Evolutionary conservation across 805 yeast genomes (phyloP).

Genomic region (Lachancea sp.): DNA sequence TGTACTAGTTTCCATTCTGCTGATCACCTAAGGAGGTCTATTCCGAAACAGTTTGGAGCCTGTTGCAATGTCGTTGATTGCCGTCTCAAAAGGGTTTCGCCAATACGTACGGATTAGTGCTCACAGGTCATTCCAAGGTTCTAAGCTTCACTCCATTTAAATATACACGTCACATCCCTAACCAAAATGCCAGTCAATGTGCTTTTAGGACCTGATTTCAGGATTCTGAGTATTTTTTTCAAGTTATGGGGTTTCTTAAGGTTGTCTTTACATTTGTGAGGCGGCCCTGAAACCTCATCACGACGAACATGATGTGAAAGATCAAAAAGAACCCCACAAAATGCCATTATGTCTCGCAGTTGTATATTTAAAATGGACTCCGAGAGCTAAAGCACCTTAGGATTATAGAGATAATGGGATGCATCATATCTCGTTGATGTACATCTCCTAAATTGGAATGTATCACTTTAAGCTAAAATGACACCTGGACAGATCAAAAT

Average conservation of each 20-base stretch:
- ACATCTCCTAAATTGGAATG: background rate
- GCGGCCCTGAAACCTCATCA: constrained; percentile 3
- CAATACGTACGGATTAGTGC: background rate
- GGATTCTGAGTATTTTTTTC: background rate
- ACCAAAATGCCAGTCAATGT: too few relatives aligned
- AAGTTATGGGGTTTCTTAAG: background rate
- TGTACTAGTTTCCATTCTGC: constrained; percentile 12
- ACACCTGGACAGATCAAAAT: too few relatives aligned
- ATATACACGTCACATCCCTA: too few relatives aligned
- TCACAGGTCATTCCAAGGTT: background rate
- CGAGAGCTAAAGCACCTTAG: too few relatives aligned
- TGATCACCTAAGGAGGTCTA: too few relatives aligned
- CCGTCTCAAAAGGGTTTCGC: background rate
- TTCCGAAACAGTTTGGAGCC: too few relatives aligned
- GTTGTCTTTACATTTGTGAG: background rate
- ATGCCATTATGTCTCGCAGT: background rate
- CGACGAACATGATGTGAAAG: too few relatives aligned
- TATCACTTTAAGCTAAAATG: background rate
- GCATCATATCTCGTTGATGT: too few relatives aligned
- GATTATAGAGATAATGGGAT: background rate
- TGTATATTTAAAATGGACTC: too few relatives aligned
- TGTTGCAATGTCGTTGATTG: background rate
- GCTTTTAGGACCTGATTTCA: background rate
- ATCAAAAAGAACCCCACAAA: background rate
- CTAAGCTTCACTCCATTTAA: background rate